A percentile compares a stretch with the other conserved stretches of the same genome.
Evolutionary conservation across 352 stramenopile species (phyloP).

Genomic region (Halophytophthora polymorphica): DNA sequence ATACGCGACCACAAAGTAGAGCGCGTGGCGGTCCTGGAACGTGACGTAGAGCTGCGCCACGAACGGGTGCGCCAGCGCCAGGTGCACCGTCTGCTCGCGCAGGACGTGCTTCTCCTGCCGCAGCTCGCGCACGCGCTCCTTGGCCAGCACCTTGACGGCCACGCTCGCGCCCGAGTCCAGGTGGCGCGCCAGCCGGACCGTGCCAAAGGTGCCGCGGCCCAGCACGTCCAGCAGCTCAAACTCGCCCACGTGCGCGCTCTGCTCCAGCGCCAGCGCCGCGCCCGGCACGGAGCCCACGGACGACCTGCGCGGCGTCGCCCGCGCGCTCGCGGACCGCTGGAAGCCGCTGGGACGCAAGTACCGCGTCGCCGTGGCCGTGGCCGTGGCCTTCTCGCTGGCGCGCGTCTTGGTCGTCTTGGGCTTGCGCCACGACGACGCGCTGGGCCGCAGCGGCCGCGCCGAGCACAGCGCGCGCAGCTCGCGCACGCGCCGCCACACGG

Average conservation of each 20-base stretch:
- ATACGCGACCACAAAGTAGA: slow-evolving; percentile 81
- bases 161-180: slow-evolving; percentile 46
- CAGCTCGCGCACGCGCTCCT: slow-evolving; percentile 42
- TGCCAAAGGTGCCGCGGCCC: slow-evolving; percentile 65
- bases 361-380: slow-evolving; percentile 3
- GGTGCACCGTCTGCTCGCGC: slow-evolving; percentile 64
- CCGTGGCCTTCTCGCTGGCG: background rate
- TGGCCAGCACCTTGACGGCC: slow-evolving; percentile 57
- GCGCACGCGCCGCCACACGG: slow-evolving; percentile 40
- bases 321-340: slow-evolving; percentile 15
- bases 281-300: slow-evolving; percentile 11
- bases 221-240: slow-evolving; percentile 65
- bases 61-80: slow-evolving; percentile 55
- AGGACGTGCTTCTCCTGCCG: slow-evolving; percentile 69
- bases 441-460: slow-evolving; percentile 10
- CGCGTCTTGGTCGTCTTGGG: slow-evolving; percentile 12
- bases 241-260: slow-evolving; percentile 29
- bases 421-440: slow-evolving; percentile 14
- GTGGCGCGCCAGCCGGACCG: slow-evolving; percentile 66
- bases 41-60: slow-evolving; percentile 56
- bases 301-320: slow-evolving; percentile 11
- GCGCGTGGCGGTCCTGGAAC: slow-evolving; percentile 67
- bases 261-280: slow-evolving; percentile 25
- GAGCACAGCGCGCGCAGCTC: slow-evolving; percentile 31
- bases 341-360: slow-evolving; percentile 24